Conservation (phyloP, 176 grass and related monocot species). For the Oryza longistaminata region DNA sequence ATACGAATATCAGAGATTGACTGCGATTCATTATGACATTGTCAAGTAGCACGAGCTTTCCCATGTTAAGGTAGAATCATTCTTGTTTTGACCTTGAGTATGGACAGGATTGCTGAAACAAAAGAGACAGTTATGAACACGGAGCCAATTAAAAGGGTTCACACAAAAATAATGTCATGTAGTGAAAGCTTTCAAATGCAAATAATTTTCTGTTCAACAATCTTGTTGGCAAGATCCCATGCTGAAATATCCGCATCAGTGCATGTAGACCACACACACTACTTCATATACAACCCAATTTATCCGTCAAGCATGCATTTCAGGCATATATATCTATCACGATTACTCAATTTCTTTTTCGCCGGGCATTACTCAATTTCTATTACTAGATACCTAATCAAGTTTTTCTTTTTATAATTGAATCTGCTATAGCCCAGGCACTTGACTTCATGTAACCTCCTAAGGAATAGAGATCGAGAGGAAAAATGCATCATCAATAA, state of each 20-base stretch:
- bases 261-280: background rate
- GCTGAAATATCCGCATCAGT: background rate
- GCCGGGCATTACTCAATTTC: conserved; percentile 5
- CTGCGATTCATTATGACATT: background rate
- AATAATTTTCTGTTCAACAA: background rate
- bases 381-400: conserved; percentile 31
- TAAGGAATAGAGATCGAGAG: conserved; percentile 15
- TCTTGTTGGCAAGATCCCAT: background rate
- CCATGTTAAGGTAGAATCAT: conserved; percentile 5
- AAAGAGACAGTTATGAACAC: background rate
- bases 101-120: background rate
- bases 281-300: background rate
- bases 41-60: conserved; percentile 34
- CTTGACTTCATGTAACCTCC: conserved; percentile 79
- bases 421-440: conserved; percentile 59
- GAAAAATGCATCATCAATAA: background rate
- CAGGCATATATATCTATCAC: background rate
- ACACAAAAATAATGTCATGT: background rate
- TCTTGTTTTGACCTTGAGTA: background rate
- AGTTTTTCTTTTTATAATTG: conserved; percentile 62
- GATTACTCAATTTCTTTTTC: conserved; percentile 6
- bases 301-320: background rate
- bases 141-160: background rate
- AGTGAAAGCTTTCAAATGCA: conserved; percentile 2
- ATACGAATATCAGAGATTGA: background rate